Conservation (phyloP, 352 stramenopile genomes). For the Pythium scleroteichum region DNA sequence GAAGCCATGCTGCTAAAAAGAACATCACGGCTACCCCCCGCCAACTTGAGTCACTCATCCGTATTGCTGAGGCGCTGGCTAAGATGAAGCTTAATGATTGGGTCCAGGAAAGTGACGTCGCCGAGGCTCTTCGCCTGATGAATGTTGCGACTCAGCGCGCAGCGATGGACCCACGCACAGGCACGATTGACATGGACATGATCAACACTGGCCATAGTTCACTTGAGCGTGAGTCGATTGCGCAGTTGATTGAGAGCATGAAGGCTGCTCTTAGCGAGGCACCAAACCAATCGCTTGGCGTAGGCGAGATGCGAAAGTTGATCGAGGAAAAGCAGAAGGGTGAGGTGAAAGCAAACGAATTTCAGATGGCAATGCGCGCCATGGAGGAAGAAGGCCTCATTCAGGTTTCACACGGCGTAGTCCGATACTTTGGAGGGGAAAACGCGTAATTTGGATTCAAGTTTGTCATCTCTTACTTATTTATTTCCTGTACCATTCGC, state of each 20-base stretch:
- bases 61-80: conserved; percentile 96
- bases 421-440: conserved; percentile 59
- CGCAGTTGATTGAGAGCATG: conserved; percentile 52
- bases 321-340: conserved; percentile 84
- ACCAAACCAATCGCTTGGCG: conserved; percentile 66
- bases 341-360: conserved; percentile 81
- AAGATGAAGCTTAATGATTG: conserved; percentile 91
- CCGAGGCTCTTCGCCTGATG: conserved; percentile 97
- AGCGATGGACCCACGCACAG: conserved; percentile 97
- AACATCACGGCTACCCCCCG: conserved; percentile 98
- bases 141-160: conserved; percentile 96
- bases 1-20: conserved; percentile 72
- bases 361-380: conserved; percentile 86
- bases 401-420: conserved; percentile 90
- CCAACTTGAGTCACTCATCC: conserved; percentile 98
- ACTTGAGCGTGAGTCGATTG: conserved; percentile 84
- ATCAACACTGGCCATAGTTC: conserved; percentile 95
- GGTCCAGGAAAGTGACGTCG: conserved; percentile 85
- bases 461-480: no score
- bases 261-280: conserved; percentile 61
- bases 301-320: conserved; percentile 86
- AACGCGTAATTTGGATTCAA: conserved; percentile 7
- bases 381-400: conserved; percentile 93
- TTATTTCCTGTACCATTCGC: no score
- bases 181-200: conserved; percentile 99